Percentiles rank a stretch among this genome's conserved stretches.
Conservation (phyloP, 192 early-diverging fungal genomes). For the Coemansia brasiliensis region DNA sequence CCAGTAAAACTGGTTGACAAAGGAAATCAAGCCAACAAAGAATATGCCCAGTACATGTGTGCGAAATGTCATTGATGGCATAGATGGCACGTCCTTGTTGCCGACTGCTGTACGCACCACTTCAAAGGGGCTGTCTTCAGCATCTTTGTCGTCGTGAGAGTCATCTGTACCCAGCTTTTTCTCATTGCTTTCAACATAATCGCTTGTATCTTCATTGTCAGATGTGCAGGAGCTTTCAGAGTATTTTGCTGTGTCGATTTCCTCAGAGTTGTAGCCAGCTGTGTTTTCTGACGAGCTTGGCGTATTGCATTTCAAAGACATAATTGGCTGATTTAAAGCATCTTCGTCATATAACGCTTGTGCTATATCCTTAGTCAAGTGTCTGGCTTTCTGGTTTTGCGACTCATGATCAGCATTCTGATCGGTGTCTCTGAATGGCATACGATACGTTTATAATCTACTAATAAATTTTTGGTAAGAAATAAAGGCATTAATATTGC, state of each 20-base stretch:
- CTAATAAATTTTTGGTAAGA: neutral
- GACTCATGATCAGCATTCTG: too few species aligned
- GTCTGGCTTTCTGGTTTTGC: too few species aligned
- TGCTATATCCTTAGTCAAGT: neutral
- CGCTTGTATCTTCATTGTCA: slow-evolving; percentile 13
- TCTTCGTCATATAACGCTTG: neutral
- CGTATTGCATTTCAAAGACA: neutral
- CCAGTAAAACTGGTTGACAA: slow-evolving; percentile 80
- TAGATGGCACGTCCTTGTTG: slow-evolving; percentile 62
- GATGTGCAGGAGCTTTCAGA: slow-evolving; percentile 27
- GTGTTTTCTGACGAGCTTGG: slow-evolving; percentile 11
- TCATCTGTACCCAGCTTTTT: neutral
- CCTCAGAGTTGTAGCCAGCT: neutral
- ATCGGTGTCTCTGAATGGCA: too few species aligned
- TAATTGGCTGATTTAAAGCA: neutral
- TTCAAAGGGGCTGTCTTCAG: slow-evolving; percentile 61
- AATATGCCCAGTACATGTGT: slow-evolving; percentile 68
- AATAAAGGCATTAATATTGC: neutral
- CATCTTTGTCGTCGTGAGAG: neutral
- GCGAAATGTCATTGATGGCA: slow-evolving; percentile 75
- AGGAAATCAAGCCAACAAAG: slow-evolving; percentile 65
- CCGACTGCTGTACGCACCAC: slow-evolving; percentile 69
- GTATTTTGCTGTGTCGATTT: slow-evolving; percentile 8
- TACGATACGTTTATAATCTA: neutral
- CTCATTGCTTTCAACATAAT: slow-evolving; percentile 14